Conservation (phyloP, 306 rosid genomes). For the Ammopiptanthus mongolicus region DNA sequence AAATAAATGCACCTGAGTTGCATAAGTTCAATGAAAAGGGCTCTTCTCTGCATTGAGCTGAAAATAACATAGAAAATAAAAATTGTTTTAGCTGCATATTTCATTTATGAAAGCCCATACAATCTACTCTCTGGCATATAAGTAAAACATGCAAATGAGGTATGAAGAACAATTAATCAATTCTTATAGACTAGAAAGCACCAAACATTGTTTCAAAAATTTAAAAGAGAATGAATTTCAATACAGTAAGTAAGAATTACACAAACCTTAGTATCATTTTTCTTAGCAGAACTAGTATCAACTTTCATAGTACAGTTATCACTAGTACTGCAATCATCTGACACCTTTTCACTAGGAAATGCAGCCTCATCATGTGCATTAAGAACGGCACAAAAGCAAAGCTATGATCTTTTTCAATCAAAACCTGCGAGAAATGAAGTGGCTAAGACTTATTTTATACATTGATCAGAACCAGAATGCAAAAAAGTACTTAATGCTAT, state of each 20-base stretch:
- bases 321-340: constrained; percentile 46
- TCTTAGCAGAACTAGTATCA: constrained; percentile 33
- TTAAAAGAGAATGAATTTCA: too few species aligned
- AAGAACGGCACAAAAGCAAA: constrained; percentile 93
- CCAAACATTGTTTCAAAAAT: background rate
- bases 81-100: background rate
- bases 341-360: constrained; percentile 57
- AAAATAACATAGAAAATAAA: background rate
- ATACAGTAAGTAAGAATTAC: constrained; percentile 15
- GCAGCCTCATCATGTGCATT: constrained; percentile 97
- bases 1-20: too few species aligned
- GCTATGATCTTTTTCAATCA: constrained; percentile 86
- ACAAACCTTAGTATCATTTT: constrained; percentile 65
- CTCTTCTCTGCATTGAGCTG: too few species aligned
- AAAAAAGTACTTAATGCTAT: too few species aligned
- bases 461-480: too few species aligned
- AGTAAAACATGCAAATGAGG: background rate
- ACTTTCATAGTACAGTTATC: constrained; percentile 27
- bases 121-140: background rate
- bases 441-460: too few species aligned
- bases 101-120: constrained; percentile 4
- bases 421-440: too few species aligned
- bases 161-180: background rate
- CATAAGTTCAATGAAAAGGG: too few species aligned
- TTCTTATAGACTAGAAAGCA: background rate